Evolutionary conservation across 176 grass and related monocot species (phyloP).

Genomic region (Lolium multiflorum): DNA sequence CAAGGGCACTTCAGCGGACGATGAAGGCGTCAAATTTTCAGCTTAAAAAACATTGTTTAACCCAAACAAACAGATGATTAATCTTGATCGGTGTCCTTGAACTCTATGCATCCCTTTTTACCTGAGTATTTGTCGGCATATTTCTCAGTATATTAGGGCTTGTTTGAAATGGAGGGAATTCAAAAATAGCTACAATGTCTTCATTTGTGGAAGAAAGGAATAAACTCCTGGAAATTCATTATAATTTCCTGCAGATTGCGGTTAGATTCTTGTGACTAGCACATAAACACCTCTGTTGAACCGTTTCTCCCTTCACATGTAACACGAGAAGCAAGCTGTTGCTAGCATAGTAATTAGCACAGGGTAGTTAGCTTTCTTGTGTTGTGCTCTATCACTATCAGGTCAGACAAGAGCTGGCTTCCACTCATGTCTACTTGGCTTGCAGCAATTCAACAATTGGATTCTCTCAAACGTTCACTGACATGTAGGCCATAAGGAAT

Average conservation of each 20-base stretch:
- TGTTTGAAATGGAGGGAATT: background rate
- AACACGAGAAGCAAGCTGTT: background rate
- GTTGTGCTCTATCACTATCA: background rate
- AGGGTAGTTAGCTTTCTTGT: background rate
- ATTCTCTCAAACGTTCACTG: slow-evolving; percentile 30
- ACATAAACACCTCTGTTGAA: background rate
- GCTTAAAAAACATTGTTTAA: slow-evolving; percentile 46
- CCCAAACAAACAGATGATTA: background rate
- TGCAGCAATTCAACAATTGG: slow-evolving; percentile 24
- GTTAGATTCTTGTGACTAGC: background rate
- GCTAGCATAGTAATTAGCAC: background rate
- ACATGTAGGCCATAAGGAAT: slow-evolving; percentile 39
- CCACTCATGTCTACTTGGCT: slow-evolving; percentile 10
- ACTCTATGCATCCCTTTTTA: slow-evolving; percentile 9
- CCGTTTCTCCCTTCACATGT: background rate
- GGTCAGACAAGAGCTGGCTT: background rate
- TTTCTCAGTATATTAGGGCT: background rate
- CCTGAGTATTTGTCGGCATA: background rate
- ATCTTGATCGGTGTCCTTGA: slow-evolving; percentile 22
- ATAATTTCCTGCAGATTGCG: background rate
- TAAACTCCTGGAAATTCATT: background rate
- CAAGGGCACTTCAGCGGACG: slow-evolving; percentile 85
- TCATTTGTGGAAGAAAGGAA: background rate
- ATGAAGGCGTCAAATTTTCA: slow-evolving; percentile 93
- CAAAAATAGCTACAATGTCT: background rate